Conservation (phyloP, 495 filamentous ascomycete species). For the Pseudotulostoma volvatum region DNA sequence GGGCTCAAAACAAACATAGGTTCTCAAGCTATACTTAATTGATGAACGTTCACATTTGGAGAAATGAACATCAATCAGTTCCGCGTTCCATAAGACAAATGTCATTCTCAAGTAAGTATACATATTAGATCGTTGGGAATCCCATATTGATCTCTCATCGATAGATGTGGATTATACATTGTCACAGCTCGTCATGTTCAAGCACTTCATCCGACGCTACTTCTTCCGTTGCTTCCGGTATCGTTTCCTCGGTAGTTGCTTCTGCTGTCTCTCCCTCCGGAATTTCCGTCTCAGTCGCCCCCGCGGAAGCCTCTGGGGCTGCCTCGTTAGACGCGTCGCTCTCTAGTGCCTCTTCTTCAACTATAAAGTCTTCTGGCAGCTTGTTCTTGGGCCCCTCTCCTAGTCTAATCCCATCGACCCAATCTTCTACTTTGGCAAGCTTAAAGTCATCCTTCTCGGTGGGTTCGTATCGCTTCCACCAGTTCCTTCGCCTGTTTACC, state of each 20-base stretch:
- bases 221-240: constrained; percentile 9
- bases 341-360: constrained; percentile 16
- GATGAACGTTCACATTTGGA: too few relatives aligned
- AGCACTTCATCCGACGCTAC: constrained; percentile 1
- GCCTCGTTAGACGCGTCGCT: constrained; percentile 21
- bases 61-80: too few relatives aligned
- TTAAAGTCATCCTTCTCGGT: constrained; percentile 36
- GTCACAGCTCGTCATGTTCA: too few relatives aligned
- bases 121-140: too few relatives aligned
- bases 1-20: too few relatives aligned
- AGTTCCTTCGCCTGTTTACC: constrained; percentile 66
- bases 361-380: constrained; percentile 58
- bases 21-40: too few relatives aligned
- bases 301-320: background rate
- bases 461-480: constrained; percentile 60
- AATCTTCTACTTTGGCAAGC: constrained; percentile 49
- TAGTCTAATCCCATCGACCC: constrained; percentile 76
- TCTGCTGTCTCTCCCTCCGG: constrained; percentile 9
- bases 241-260: constrained; percentile 24
- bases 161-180: too few relatives aligned
- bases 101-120: too few relatives aligned
- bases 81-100: too few relatives aligned
- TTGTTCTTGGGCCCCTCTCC: constrained; percentile 71
- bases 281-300: background rate
- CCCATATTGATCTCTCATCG: too few relatives aligned